Evolutionary conservation across 805 yeast species (phyloP), one percentile per base, ranked within the genome.

Genomic region (Schwanniomyces polymorphus): DNA sequence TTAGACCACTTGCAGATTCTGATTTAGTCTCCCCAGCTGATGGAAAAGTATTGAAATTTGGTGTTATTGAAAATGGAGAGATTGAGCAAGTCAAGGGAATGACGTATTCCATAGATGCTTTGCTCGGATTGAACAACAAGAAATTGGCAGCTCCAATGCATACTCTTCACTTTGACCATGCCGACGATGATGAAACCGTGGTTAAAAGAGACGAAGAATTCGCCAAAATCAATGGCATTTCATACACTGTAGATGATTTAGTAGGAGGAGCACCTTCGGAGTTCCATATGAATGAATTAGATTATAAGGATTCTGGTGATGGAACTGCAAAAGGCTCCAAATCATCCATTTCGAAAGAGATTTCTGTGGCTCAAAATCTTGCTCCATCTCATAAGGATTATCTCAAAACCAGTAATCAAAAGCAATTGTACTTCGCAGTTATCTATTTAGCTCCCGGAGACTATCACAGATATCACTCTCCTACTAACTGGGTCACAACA

Each of bases 381-480:
- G 62, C 68, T 7, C 70, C 74, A 6, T 54, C 66, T 33, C 59
- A 67, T 23, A 41, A 59, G 17, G 69, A 65, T 50, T 55, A 64
- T 28, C 63, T 73, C 18, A 57, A 64, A 18, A 48, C 53, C 7
- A 59, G 65, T 50, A 53, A 46, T 10, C 78, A 79, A 37, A 86
- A 82, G 45, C 80, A 82, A 55, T 72, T 94, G 47, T 92, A 78
- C 60, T 94, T 86, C 65, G 86, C 97, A 0, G 99, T 94, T 16
- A 89, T 94, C 16, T 94, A 94, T 63, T 75, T 94, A 45, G 97
- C 98, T 0, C 99, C 99, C 0, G 99, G 99, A 34, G 99, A 94
- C 64, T 94, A 94, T 67, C 99, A 94, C 68, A 85, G 96, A 52
- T 94, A 86, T 71, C 99, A 94, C 65, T 89, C 98, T 9, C 99